A percentile compares a stretch with the other conserved stretches of the same genome.
phyloP scores from a whole-genome alignment of 2,329 filamentous ascomycete genomes.

The Fusarium acutatum region DNA sequence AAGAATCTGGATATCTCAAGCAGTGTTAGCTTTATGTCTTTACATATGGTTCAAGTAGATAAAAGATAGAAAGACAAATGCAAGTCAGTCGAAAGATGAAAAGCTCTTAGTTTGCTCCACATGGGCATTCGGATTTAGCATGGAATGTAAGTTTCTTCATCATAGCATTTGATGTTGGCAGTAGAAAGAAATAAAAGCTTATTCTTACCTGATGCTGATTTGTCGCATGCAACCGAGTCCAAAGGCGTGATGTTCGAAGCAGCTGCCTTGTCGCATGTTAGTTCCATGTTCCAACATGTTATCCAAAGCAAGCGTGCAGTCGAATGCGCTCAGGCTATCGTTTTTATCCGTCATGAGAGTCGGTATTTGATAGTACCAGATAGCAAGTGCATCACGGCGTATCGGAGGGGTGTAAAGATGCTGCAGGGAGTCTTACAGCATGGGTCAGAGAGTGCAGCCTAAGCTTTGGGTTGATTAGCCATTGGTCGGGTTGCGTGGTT shows the following conservation, averaged over 20 bases:
- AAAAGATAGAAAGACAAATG: slow-evolving; percentile 41
- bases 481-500: not conserved
- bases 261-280: slow-evolving; percentile 11
- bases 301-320: not conserved
- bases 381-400: slow-evolving; percentile 51
- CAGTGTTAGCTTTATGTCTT: slow-evolving; percentile 36
- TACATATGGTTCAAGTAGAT: slow-evolving; percentile 11
- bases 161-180: slow-evolving; percentile 53
- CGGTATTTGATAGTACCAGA: slow-evolving; percentile 59
- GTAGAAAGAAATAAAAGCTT: slow-evolving; percentile 31
- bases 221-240: not conserved
- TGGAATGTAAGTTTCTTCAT: slow-evolving; percentile 76
- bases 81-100: slow-evolving; percentile 85
- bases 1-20: slow-evolving; percentile 32
- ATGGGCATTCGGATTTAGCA: slow-evolving; percentile 77
- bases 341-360: slow-evolving; percentile 51
- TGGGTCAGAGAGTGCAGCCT: not conserved
- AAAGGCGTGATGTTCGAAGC: not conserved
- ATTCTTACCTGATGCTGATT: slow-evolving; percentile 39
- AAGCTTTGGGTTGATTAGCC: slow-evolving; percentile 38
- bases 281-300: not conserved
- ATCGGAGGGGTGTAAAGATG: slow-evolving; percentile 3
- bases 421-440: slow-evolving; percentile 22
- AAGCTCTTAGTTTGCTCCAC: slow-evolving; percentile 77
- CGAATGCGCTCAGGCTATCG: slow-evolving; percentile 44